Evolutionary conservation across 75 land plant genomes (phyloP).

Genomic region (Selaginella tamariscina): DNA sequence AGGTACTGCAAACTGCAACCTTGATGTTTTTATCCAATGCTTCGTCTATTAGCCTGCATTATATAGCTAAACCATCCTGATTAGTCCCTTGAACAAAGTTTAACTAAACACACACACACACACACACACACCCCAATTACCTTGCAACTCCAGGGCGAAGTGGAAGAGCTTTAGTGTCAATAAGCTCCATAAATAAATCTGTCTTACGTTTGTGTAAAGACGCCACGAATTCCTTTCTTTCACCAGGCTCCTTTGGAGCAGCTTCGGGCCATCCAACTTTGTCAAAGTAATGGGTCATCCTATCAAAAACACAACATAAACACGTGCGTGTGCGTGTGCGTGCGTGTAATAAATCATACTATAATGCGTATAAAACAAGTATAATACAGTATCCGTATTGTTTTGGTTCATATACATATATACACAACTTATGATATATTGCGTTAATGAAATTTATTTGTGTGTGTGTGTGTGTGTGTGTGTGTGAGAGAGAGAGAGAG

Average conservation of each 20-base stretch:
- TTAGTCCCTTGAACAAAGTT: no score
- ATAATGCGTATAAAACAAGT: no score
- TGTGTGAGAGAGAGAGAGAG: no score
- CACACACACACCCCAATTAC: no score
- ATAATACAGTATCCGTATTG: no score
- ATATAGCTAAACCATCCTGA: not conserved
- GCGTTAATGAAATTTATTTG: not conserved
- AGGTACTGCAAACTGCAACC: conserved; percentile 96
- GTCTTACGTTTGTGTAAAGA: conserved; percentile 90
- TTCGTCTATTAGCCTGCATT: conserved; percentile 61
- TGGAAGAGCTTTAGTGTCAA: conserved; percentile 71
- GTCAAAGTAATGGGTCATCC: conserved; percentile 90
- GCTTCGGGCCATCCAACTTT: conserved; percentile 78
- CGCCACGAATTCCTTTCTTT: conserved; percentile 74
- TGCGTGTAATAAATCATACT: no score
- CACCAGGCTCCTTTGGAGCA: conserved; percentile 48
- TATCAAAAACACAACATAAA: conserved; percentile 20
- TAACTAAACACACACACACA: no score
- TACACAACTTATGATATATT: not conserved
- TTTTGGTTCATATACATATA: no score
- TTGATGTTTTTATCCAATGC: conserved; percentile 61
- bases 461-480: no score
- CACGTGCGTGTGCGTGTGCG: no score
- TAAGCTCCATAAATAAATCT: conserved; percentile 77
- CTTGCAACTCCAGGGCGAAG: conserved; percentile 93